Conservation (phyloP, 345 rosid species). For the Punica granatum region DNA sequence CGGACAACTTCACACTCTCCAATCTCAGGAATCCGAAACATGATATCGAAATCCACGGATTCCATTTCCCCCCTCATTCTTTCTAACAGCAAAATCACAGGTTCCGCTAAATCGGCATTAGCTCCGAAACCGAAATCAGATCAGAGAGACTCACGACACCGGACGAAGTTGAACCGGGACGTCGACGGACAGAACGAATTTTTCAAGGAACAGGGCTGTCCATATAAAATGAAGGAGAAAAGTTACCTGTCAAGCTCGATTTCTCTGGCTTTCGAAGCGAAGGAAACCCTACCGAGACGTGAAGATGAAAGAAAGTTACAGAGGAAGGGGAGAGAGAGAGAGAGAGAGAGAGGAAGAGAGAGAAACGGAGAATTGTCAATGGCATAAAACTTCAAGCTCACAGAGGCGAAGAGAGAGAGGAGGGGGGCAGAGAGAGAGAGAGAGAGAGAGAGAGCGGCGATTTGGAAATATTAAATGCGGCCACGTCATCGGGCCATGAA, state of each 20-base stretch:
- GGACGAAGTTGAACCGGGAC: background rate
- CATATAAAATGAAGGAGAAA: background rate
- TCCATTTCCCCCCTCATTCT: background rate
- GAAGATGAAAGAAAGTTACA: constrained; percentile 6
- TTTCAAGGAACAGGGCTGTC: background rate
- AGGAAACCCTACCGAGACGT: constrained; percentile 26
- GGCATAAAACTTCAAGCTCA: constrained; percentile 11
- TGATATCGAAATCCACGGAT: background rate
- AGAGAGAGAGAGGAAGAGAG: constrained; percentile 2
- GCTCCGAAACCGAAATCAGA: background rate
- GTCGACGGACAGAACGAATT: background rate
- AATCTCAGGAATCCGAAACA: background rate
- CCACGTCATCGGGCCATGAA: constrained; percentile 25
- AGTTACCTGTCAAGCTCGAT: constrained; percentile 13
- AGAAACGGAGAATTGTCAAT: constrained; percentile 9
- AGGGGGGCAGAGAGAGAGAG: constrained; percentile 12
- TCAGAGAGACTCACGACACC: background rate
- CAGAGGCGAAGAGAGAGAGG: constrained; percentile 8
- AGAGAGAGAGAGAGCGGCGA: constrained; percentile 14
- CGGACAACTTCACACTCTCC: background rate
- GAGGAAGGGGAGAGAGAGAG: background rate
- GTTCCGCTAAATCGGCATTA: background rate
- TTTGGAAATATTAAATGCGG: constrained; percentile 15
- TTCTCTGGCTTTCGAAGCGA: constrained; percentile 36
- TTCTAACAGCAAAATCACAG: background rate